These are phyloP conservation scores for Coniferiporia weirii DNA, from an alignment of 1,284 basidiomycete species.

Conservation along the genomic window DNA sequence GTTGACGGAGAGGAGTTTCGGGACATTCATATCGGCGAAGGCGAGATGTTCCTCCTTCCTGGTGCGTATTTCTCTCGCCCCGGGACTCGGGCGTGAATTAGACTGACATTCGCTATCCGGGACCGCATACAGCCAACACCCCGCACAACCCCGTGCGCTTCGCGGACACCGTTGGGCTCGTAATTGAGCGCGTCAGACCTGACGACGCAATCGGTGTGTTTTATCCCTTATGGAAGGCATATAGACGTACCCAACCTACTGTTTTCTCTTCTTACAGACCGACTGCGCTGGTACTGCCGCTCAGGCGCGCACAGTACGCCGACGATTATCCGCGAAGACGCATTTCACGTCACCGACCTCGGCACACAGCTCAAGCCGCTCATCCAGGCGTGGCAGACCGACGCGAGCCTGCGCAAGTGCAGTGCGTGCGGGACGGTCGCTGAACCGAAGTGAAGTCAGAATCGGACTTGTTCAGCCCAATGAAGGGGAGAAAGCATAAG, in stretches of 20 bases:
- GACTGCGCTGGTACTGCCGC: conserved; percentile 92
- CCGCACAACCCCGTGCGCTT: conserved; percentile 94
- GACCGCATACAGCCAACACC: conserved; percentile 64
- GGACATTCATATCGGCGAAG: conserved; percentile 89
- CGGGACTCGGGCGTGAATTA: not conserved
- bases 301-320: conserved; percentile 62
- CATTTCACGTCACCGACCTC: conserved; percentile 87
- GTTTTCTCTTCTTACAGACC: conserved; percentile 50
- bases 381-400: conserved; percentile 71
- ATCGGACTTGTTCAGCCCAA: not conserved
- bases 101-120: not conserved
- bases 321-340: conserved; percentile 81
- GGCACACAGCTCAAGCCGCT: conserved; percentile 92
- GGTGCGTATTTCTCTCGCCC: conserved; percentile 44
- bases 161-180: conserved; percentile 89
- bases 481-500: not conserved
- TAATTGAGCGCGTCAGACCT: conserved; percentile 88
- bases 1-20: conserved; percentile 84
- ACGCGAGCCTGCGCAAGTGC: conserved; percentile 38
- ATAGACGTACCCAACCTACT: not conserved
- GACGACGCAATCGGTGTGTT: conserved; percentile 48
- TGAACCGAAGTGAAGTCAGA: conserved; percentile 25
- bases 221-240: not conserved
- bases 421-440: conserved; percentile 39
- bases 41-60: conserved; percentile 94